Base-by-base conservation (phyloP, 2,329 filamentous ascomycete genomes). In the Uncinocarpus reesii region DNA sequence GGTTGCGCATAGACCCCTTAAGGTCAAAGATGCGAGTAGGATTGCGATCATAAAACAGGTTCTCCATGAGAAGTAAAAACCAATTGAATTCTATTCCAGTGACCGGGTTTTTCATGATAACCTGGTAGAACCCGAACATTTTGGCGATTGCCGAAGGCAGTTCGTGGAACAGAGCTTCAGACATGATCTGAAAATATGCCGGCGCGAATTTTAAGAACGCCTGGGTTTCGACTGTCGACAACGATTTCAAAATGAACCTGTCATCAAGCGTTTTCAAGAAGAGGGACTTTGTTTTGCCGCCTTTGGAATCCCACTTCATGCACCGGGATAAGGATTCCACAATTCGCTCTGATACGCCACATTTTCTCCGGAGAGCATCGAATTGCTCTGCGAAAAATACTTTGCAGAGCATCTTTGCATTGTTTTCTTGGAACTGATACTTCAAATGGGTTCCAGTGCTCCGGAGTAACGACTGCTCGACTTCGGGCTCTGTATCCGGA, bases 301-400 rank as follows among this genome's bases (percentile, higher is more conserved):
- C 93, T 62, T 94, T 94, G 2, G 87, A 95, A 67, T 98, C 92
- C 86, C 90, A 98, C 65, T 96, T 95, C 16, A 94, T 77, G 67
- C 93, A 98, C 16, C 92, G 81, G 6, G 92, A 96, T 18, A 98
- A 72, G 1, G 89, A 95, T 63, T 98, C 92, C 21, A 96, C 81
- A 55, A 98, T 94, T 29, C 92, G 84, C 61, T 96, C 89, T 1
- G 87, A 82, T 7, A 95, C 84, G 13, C 90, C 90, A 55, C 90
- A 96, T 66, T 95, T 95, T 49, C 86, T 79, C 48, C 92, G 81
- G 32, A 98, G 75, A 2, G 92, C 92, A 66, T 98, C 92, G 58
- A 98, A 98, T 54, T 95, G 92, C 64, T 96, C 92, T 0, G 92
- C 92, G 60, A 93, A 98, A 66, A 98, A 96, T 40, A 98, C 92